Conservation (phyloP, 805 yeast species). For the Blastobotrys parvus region DNA sequence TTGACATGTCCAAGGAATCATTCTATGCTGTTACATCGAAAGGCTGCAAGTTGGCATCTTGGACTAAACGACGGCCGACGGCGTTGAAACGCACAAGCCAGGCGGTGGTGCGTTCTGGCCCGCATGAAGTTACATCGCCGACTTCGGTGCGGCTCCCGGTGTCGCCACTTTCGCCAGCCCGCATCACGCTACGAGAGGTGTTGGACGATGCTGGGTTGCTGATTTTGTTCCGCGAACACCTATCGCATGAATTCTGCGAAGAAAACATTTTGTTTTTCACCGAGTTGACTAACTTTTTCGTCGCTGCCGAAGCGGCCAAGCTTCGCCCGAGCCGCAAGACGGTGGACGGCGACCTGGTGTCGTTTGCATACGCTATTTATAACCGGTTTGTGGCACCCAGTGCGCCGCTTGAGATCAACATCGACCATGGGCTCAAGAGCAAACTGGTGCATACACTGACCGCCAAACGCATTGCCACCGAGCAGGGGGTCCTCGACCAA, state of each 20-base stretch:
- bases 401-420: constrained; percentile 63
- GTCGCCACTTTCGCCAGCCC: background rate
- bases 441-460: background rate
- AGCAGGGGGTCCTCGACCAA: constrained; percentile 1
- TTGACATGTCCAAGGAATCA: constrained; percentile 9
- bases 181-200: constrained; percentile 31
- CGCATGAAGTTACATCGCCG: background rate
- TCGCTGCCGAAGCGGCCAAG: background rate
- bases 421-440: constrained; percentile 40
- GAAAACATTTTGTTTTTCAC: constrained; percentile 71
- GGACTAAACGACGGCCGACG: background rate
- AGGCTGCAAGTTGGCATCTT: constrained; percentile 6
- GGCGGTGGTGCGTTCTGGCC: background rate
- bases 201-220: constrained; percentile 70
- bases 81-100: background rate
- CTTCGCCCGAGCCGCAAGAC: constrained; percentile 27
- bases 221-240: constrained; percentile 55
- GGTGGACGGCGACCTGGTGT: constrained; percentile 40
- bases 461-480: background rate
- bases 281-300: constrained; percentile 43
- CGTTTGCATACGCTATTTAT: constrained; percentile 56
- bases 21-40: constrained; percentile 8
- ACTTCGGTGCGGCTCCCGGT: background rate
- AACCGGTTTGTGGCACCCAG: constrained; percentile 56
- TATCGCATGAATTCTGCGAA: constrained; percentile 55